These are phyloP conservation scores for Rehmannia glutinosa DNA, from an alignment of 257 asterid species.

Conservation along the genomic window DNA sequence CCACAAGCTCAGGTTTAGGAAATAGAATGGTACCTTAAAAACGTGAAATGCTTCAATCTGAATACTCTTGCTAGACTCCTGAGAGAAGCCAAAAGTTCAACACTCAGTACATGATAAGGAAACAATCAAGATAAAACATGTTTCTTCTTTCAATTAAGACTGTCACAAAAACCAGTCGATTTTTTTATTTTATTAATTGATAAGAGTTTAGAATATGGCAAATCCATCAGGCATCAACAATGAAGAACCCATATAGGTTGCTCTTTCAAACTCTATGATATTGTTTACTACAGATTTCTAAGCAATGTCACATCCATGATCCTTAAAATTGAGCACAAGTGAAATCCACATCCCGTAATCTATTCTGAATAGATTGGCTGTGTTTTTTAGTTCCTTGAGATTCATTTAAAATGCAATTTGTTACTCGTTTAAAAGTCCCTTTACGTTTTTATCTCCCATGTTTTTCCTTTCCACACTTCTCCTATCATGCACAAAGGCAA, in stretches of 20 bases:
- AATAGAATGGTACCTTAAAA: slow-evolving; percentile 57
- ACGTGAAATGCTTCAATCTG: slow-evolving; percentile 93
- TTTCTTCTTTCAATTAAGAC: neutral
- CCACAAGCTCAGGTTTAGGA: neutral
- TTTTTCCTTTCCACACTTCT: neutral
- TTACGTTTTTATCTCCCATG: neutral
- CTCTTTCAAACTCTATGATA: neutral
- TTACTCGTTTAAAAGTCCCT: neutral
- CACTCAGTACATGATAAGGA: neutral
- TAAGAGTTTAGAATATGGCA: neutral
- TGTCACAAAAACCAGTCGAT: neutral
- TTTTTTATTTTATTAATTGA: neutral
- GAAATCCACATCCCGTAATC: neutral
- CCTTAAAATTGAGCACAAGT: neutral
- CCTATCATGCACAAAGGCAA: neutral
- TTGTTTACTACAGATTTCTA: neutral
- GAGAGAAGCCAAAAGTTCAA: slow-evolving; percentile 30
- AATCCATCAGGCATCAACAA: neutral
- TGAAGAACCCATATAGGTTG: neutral
- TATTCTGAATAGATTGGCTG: neutral
- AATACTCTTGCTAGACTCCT: slow-evolving; percentile 94
- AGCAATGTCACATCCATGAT: neutral
- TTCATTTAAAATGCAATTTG: neutral
- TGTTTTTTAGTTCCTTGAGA: neutral
- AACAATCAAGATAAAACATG: neutral